A percentile compares a stretch with the other conserved stretches of the same genome.
Conservation (phyloP, 805 yeast species). For the Lipomyces sp. region DNA sequence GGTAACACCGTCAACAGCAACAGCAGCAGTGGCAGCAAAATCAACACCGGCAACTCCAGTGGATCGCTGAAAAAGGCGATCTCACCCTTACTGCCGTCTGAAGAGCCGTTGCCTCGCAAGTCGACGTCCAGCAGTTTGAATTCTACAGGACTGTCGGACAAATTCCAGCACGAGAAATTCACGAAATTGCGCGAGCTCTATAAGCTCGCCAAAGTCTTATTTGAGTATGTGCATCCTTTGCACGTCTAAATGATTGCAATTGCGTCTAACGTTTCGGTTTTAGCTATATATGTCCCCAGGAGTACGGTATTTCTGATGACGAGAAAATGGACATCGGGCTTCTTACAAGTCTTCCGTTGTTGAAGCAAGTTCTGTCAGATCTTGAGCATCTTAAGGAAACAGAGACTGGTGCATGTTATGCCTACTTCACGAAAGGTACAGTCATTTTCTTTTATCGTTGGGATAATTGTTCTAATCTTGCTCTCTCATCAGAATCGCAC, state of each 20-base stretch:
- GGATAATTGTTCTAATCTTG: too few relatives aligned
- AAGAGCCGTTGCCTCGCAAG: background rate
- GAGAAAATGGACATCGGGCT: slow-evolving; percentile 96
- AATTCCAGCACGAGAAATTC: slow-evolving; percentile 20
- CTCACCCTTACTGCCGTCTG: too few relatives aligned
- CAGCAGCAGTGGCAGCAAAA: too few relatives aligned
- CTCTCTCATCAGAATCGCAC: slow-evolving; percentile 93
- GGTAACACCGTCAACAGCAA: background rate
- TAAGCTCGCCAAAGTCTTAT: slow-evolving; percentile 83
- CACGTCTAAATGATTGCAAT: background rate
- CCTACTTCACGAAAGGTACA: slow-evolving; percentile 84
- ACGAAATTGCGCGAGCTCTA: slow-evolving; percentile 75
- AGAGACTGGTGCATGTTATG: slow-evolving; percentile 77
- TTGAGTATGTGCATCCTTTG: slow-evolving; percentile 58
- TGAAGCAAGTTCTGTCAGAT: slow-evolving; percentile 79
- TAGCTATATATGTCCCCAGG: slow-evolving; percentile 83
- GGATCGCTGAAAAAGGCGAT: too few relatives aligned
- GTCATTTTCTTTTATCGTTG: too few relatives aligned
- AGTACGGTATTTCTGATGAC: slow-evolving; percentile 92
- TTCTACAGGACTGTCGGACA: slow-evolving; percentile 4
- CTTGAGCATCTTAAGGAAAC: slow-evolving; percentile 73
- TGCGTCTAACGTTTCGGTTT: background rate
- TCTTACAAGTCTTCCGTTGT: slow-evolving; percentile 88
- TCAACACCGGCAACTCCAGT: too few relatives aligned
- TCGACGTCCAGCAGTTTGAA: slow-evolving; percentile 36